Percentiles rank a stretch among this genome's conserved stretches.
phyloP scores from a whole-genome alignment of 495 filamentous ascomycete species.

The Hypomontagnella monticulosa region DNA sequence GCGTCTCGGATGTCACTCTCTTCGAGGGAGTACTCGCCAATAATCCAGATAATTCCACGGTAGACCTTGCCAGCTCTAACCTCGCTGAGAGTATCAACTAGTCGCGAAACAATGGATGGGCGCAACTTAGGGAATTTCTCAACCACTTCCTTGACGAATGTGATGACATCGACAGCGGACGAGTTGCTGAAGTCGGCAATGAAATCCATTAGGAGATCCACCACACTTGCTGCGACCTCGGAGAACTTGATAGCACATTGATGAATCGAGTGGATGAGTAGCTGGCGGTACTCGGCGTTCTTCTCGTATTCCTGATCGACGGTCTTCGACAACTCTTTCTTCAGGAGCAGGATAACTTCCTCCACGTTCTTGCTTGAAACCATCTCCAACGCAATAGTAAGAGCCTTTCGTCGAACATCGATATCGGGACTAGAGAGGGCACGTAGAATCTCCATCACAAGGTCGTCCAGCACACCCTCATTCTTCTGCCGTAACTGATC shows the following conservation, averaged over 20 bases:
- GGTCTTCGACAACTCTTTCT: slow-evolving; percentile 97
- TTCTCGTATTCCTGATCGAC: slow-evolving; percentile 99
- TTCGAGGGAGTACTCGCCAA: slow-evolving; percentile 96
- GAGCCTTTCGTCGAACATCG: slow-evolving; percentile 92
- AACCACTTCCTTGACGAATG: slow-evolving; percentile 98
- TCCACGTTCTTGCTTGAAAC: slow-evolving; percentile 99
- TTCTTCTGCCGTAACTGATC: slow-evolving; percentile 91
- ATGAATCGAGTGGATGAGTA: slow-evolving; percentile 97
- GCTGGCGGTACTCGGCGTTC: slow-evolving; percentile 95
- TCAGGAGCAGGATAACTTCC: slow-evolving; percentile 93
- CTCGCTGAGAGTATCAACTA: slow-evolving; percentile 91
- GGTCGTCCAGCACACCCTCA: slow-evolving; percentile 90
- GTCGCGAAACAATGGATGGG: slow-evolving; percentile 81
- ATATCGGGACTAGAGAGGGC: slow-evolving; percentile 97
- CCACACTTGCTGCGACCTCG: slow-evolving; percentile 95
- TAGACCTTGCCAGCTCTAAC: slow-evolving; percentile 98
- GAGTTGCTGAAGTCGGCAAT: slow-evolving; percentile 98
- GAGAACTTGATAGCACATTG: slow-evolving; percentile 99
- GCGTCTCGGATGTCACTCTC: slow-evolving; percentile 94
- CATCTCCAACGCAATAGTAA: slow-evolving; percentile 94
- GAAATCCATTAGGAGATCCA: slow-evolving; percentile 98
- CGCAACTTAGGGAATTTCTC: slow-evolving; percentile 96
- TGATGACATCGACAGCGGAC: slow-evolving; percentile 96
- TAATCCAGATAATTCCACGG: slow-evolving; percentile 94
- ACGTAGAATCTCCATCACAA: slow-evolving; percentile 97